Evolutionary conservation across 257 asterid genomes (phyloP).

Genomic region (Petunia secreta): DNA sequence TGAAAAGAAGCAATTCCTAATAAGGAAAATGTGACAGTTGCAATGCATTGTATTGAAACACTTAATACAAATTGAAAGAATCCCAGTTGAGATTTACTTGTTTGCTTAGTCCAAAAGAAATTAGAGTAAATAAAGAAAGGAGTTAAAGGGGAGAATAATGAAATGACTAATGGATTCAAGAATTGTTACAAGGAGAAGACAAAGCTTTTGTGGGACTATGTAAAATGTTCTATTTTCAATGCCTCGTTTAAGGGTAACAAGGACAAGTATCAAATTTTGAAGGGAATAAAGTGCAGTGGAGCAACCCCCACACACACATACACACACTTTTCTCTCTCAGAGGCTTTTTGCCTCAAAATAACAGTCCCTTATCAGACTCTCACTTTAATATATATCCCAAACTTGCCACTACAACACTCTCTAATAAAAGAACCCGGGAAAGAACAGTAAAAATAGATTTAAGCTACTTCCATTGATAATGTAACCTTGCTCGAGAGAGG

Average conservation of each 20-base stretch:
- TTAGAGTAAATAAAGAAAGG: conserved; percentile 29
- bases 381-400: conserved; percentile 32
- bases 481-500: too few relatives aligned
- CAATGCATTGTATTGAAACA: conserved; percentile 40
- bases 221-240: conserved; percentile 35
- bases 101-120: conserved; percentile 20
- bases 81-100: conserved; percentile 29
- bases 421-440: conserved; percentile 28
- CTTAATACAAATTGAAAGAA: conserved; percentile 35
- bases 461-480: too few relatives aligned
- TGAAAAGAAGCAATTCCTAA: conserved; percentile 37
- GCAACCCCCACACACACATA: conserved; percentile 17
- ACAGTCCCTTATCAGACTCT: conserved; percentile 31
- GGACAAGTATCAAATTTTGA: conserved; percentile 80
- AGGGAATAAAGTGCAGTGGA: conserved; percentile 71
- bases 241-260: conserved; percentile 60
- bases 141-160: conserved; percentile 34
- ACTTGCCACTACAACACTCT: background rate
- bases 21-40: conserved; percentile 36
- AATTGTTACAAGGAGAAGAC: background rate
- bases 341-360: conserved; percentile 43
- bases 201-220: conserved; percentile 19
- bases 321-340: conserved; percentile 21
- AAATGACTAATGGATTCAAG: conserved; percentile 27
- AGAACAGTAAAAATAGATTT: conserved; percentile 14